These are phyloP conservation scores for Umbelopsis ramanniana DNA, from an alignment of 192 early-diverging fungal genomes.

Conservation along the genomic window DNA sequence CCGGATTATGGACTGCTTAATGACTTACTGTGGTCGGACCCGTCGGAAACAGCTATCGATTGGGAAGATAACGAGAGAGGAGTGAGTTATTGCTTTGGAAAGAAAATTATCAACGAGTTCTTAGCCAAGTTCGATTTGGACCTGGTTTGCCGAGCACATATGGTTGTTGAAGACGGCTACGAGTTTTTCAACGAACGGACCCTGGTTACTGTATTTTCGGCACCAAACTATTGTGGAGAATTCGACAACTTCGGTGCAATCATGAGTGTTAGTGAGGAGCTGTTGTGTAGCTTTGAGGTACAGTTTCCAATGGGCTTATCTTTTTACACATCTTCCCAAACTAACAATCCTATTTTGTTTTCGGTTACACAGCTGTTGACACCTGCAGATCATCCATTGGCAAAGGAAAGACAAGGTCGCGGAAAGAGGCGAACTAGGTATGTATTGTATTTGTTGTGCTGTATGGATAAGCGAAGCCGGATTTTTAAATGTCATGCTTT, in stretches of 20 bases:
- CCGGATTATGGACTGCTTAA: constrained; percentile 93
- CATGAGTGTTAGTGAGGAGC: constrained; percentile 83
- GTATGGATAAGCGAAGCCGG: not conserved
- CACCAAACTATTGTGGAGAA: constrained; percentile 94
- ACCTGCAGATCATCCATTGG: constrained; percentile 41
- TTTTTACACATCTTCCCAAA: not conserved
- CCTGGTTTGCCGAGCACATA: constrained; percentile 95
- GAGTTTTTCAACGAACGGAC: constrained; percentile 97
- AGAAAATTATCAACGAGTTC: constrained; percentile 77
- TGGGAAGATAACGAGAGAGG: constrained; percentile 96
- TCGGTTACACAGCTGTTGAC: constrained; percentile 28
- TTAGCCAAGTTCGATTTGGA: constrained; percentile 96
- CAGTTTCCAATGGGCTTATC: not conserved
- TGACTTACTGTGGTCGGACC: constrained; percentile 94
- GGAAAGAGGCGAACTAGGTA: constrained; percentile 22
- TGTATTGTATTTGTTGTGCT: not conserved
- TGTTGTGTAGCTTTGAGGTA: constrained; percentile 86
- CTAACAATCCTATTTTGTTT: not conserved
- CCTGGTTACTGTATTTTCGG: constrained; percentile 93
- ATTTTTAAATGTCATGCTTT: not conserved
- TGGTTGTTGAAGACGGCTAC: constrained; percentile 98
- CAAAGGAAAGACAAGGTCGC: constrained; percentile 25
- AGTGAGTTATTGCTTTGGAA: constrained; percentile 92
- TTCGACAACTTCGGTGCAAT: constrained; percentile 87
- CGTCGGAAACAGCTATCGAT: constrained; percentile 77